Evolutionary conservation across 495 filamentous ascomycete species (phyloP).

Genomic region (Hypoxylon trugodes): DNA sequence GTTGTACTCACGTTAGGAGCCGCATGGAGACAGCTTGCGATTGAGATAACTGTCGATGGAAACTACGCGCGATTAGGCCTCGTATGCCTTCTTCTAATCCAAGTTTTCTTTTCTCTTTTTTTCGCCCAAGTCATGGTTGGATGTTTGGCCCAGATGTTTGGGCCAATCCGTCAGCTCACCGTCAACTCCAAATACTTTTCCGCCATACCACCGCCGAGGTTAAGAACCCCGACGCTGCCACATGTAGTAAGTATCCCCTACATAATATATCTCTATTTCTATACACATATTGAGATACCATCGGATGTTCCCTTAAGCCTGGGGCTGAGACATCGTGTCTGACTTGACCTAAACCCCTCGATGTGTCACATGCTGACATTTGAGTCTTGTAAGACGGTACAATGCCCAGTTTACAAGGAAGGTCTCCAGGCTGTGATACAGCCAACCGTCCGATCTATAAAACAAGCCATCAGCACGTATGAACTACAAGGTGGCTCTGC

Average conservation of each 20-base stretch:
- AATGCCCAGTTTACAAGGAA: slow-evolving; percentile 79
- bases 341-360: background rate
- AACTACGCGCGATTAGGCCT: slow-evolving; percentile 69
- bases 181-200: slow-evolving; percentile 83
- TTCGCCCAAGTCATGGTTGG: slow-evolving; percentile 79
- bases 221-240: slow-evolving; percentile 62
- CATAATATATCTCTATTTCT: background rate
- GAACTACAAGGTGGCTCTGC: slow-evolving; percentile 82
- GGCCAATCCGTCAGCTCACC: slow-evolving; percentile 74
- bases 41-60: slow-evolving; percentile 71
- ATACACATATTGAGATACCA: background rate
- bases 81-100: slow-evolving; percentile 69
- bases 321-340: slow-evolving; percentile 17
- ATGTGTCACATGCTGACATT: slow-evolving; percentile 11
- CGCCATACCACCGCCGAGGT: slow-evolving; percentile 66
- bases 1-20: slow-evolving; percentile 71
- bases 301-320: background rate
- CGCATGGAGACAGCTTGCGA: slow-evolving; percentile 70
- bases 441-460: slow-evolving; percentile 74
- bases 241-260: slow-evolving; percentile 56
- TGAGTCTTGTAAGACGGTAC: slow-evolving; percentile 58
- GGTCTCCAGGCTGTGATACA: slow-evolving; percentile 70
- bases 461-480: slow-evolving; percentile 78
- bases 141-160: slow-evolving; percentile 76
- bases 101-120: slow-evolving; percentile 83